Evolutionary conservation across 1,284 basidiomycete species (phyloP).

Genomic region (Ganoderma sp.): DNA sequence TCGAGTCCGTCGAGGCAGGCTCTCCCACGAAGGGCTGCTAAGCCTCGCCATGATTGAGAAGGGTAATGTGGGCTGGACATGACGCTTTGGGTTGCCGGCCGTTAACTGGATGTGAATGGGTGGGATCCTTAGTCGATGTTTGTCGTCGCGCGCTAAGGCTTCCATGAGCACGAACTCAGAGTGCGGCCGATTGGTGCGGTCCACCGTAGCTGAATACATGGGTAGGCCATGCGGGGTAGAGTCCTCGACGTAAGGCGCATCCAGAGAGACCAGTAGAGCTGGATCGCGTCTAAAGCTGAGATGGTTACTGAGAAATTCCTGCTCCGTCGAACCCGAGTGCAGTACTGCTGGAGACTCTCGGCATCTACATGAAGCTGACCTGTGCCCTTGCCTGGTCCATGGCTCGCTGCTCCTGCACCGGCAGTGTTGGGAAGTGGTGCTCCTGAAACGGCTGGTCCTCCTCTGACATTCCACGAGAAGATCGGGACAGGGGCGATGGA

Average conservation of each 20-base stretch:
- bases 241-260: slow-evolving; percentile 36
- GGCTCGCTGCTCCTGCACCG: slow-evolving; percentile 52
- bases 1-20: slow-evolving; percentile 24
- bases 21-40: slow-evolving; percentile 20
- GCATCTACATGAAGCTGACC: slow-evolving; percentile 25
- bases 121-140: slow-evolving; percentile 58
- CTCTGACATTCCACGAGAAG: slow-evolving; percentile 29
- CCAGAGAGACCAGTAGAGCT: slow-evolving; percentile 48
- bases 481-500: slow-evolving; percentile 37
- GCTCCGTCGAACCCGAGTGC: slow-evolving; percentile 35
- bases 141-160: slow-evolving; percentile 78
- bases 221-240: slow-evolving; percentile 55
- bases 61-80: slow-evolving; percentile 24
- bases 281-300: slow-evolving; percentile 55
- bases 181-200: slow-evolving; percentile 42
- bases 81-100: slow-evolving; percentile 28
- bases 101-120: slow-evolving; percentile 41
- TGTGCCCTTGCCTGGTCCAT: slow-evolving; percentile 47
- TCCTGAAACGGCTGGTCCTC: slow-evolving; percentile 40
- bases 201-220: slow-evolving; percentile 61
- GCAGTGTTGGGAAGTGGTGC: slow-evolving; percentile 47
- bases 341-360: slow-evolving; percentile 33
- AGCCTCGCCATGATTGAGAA: slow-evolving; percentile 19
- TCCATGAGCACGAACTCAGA: slow-evolving; percentile 88
- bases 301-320: slow-evolving; percentile 43